Evolutionary conservation across 164 flowering plant genomes (phyloP), one percentile per base, ranked within the genome.

Genomic region (Piper betle): DNA sequence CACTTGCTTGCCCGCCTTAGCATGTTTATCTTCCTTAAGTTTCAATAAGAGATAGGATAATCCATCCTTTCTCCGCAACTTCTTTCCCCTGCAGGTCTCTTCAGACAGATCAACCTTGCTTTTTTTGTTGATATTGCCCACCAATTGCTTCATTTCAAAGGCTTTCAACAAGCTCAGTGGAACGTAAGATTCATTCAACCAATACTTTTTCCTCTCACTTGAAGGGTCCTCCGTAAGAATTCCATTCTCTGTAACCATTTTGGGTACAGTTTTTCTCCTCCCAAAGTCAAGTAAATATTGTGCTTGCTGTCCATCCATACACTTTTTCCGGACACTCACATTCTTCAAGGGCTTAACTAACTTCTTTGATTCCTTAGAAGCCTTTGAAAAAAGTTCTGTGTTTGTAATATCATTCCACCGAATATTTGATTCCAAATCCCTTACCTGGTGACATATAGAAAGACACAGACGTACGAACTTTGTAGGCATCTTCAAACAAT

Each of bases 221-320:
- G 86, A 75, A 61, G 88, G 69, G 63, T 81, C 86, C 62, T 91
- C 85, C 58, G 82, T 64, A 71, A 68, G 62, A 38, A 74, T 54
- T 17, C 97, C 97, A 79, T 88, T 75, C 70, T 58, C 80, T 62
- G 62, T 60, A 50, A 94, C 97, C 73, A 76, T 68, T 19, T 88
- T 87, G 53, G 99, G 97, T 50, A 94, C 80, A 65, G 61, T 67
- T 72, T 77, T 85, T 75, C 99, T 86, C 75, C 85, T 94, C 53
- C 99, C 97, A 81, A 94, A 94, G 75, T 94, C 97, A 55, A 94
- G 81, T 69, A 94, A 90, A 78, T 91, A 91, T 68, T 82, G 88
- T 41, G 72, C 78, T 25, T 61, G 37, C 53, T 76, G 42, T 59
- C 84, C 89, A 65, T 85, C 89, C 5, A 71, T 43, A 64, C 70